Evolutionary conservation across 768 basidiomycete species (phyloP).

Genomic region (Sporobolomyces phaffii): DNA sequence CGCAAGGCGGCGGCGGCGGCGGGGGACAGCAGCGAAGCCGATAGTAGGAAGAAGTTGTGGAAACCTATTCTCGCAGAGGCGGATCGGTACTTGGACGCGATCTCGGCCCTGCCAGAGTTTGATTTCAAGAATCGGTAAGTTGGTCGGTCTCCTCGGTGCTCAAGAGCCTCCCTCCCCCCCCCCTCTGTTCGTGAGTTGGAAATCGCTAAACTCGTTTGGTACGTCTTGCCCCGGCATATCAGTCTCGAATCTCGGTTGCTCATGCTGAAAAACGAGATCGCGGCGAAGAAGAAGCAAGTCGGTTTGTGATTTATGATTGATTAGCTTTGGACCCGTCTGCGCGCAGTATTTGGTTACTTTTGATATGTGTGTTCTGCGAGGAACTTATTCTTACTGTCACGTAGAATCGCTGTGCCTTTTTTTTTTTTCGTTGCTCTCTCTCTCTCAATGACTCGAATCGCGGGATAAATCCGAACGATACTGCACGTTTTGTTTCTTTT

Average conservation of each 20-base stretch:
- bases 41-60: slow-evolving; percentile 11
- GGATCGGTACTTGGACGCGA: slow-evolving; percentile 5
- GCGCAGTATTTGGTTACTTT: no score
- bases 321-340: no score
- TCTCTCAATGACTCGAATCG: no score
- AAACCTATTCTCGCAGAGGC: neutral
- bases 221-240: no score
- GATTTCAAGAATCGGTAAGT: slow-evolving; percentile 32
- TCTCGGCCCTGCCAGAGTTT: slow-evolving; percentile 3
- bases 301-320: slow-evolving; percentile 15
- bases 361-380: no score
- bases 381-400: neutral
- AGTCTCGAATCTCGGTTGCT: slow-evolving; percentile 24
- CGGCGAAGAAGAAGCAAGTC: slow-evolving; percentile 8
- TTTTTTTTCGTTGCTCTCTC: no score
- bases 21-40: neutral
- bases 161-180: no score
- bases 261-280: slow-evolving; percentile 27
- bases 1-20: no score
- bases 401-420: neutral
- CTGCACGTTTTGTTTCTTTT: neutral
- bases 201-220: no score
- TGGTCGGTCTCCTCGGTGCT: no score
- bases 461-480: no score
- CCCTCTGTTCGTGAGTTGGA: no score